A percentile compares a stretch with the other conserved stretches of the same genome.
phyloP scores from a whole-genome alignment of 2,329 filamentous ascomycete genomes.

The Triangularia verruculosa region DNA sequence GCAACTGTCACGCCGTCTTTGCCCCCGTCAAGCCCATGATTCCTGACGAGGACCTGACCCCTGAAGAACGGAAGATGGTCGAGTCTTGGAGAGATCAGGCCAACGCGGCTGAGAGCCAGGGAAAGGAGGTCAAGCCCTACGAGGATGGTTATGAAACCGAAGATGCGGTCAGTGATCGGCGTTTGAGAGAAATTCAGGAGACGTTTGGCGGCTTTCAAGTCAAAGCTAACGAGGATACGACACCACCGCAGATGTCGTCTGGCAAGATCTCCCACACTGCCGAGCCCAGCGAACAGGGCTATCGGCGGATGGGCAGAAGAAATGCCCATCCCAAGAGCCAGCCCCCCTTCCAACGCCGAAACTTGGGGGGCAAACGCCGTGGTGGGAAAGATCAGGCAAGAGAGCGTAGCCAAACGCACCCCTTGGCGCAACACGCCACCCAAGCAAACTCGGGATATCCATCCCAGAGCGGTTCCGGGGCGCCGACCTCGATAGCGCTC shows the following conservation, averaged over 20 bases:
- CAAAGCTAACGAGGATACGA: neutral
- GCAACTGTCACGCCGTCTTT: conserved; percentile 36
- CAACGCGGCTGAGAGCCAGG: neutral
- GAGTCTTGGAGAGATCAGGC: conserved; percentile 9
- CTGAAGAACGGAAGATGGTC: conserved; percentile 4
- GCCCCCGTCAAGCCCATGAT: conserved; percentile 29
- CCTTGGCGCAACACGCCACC: neutral
- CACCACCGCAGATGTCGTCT: too few relatives aligned
- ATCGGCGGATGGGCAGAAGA: neutral
- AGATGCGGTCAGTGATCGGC: conserved; percentile 2
- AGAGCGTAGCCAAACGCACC: neutral
- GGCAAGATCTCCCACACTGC: too few relatives aligned
- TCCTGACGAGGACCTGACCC: conserved; percentile 15
- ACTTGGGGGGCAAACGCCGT: neutral
- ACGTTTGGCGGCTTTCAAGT: conserved; percentile 14
- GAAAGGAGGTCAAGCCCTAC: neutral
- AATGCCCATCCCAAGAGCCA: neutral
- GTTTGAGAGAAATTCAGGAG: conserved; percentile 18
- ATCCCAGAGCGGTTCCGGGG: neutral
- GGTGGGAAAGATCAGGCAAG: neutral
- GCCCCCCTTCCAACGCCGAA: neutral
- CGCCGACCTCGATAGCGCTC: neutral
- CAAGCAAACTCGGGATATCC: neutral
- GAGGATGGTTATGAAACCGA: neutral
- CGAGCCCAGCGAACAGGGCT: neutral